Base-by-base conservation (phyloP, 805 yeast genomes). In the Candida awuae region DNA sequence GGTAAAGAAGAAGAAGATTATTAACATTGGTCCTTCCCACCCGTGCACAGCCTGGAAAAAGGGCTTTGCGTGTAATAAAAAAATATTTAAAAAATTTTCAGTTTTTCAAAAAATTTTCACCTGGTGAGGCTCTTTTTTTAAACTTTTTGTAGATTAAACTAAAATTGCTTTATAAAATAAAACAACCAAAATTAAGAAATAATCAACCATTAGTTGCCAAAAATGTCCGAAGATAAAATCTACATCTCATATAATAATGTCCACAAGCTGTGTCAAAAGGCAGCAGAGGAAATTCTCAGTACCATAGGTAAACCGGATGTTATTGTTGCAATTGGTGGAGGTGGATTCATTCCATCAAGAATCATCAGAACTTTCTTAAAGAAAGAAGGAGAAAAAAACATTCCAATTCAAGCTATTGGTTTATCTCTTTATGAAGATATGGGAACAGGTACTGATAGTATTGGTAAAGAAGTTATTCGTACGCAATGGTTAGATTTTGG, bases 401-500 rank as follows among this genome's bases (percentile, higher is more conserved):
- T 78, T 35, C 81, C 84, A 29, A 77, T 78, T 46, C 83, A 77
- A 59, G 84, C 83, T 31, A 76, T 78, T 53, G 83, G 83, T 21
- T 65, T 78, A 38, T 75, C 82, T 1, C 60, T 78, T 21, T 78
- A 78, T 50, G 84, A 78, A 57, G 73, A 73, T 52, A 50, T 77
- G 53, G 67, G 67, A 5, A 68, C 70, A 18, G 63, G 67, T 21
- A 49, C 50, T 18, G 81, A 73, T 44, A 58, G 61, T 43, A 80
- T 80, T 41, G 94, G 94, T 35, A 75, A 76, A 51, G 88, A 85
- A 61, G 94, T 85, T 34, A 67, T 84, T 28, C 76, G 94, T 59
- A 85, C 94, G 18, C 95, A 85, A 65, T 85, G 95, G 95, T 71
- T 85, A 34, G 94, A 85, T 56, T 83, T 84, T 61, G 79, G 83